phyloP scores from a whole-genome alignment of 805 yeast genomes.

The Candida piceae region DNA sequence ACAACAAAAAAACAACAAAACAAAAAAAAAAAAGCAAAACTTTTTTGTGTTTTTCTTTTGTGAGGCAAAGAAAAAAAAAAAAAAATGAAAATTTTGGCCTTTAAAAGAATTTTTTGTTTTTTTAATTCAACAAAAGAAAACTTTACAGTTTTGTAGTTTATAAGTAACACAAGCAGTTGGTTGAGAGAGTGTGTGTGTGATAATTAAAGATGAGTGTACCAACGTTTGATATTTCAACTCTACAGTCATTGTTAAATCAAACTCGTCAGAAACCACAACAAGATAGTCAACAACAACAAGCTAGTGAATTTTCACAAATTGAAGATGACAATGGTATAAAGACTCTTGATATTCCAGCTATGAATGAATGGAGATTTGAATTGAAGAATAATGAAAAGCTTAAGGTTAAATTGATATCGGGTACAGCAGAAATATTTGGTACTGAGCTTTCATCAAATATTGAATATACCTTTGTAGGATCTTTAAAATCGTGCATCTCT shows the following conservation, averaged over 20 bases:
- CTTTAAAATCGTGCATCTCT: conserved; percentile 47
- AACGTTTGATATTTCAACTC: conserved; percentile 17
- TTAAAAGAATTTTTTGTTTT: too few species aligned
- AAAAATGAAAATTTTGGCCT: too few species aligned
- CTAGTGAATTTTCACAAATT: neutral
- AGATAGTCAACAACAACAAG: conserved; percentile 2
- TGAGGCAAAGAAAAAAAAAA: too few species aligned
- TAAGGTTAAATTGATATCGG: conserved; percentile 49
- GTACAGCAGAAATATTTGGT: conserved; percentile 88
- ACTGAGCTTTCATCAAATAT: conserved; percentile 79
- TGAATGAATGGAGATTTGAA: conserved; percentile 75
- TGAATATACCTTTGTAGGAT: conserved; percentile 52
- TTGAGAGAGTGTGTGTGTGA: too few species aligned
- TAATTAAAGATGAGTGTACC: conserved; percentile 3
- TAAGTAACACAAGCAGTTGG: too few species aligned
- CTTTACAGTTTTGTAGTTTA: too few species aligned
- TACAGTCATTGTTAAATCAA: conserved; percentile 18
- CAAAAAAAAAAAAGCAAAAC: too few species aligned
- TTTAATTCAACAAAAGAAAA: too few species aligned
- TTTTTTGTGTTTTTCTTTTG: too few species aligned
- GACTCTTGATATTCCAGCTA: conserved; percentile 22
- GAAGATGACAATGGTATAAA: conserved; percentile 2
- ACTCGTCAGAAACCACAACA: conserved; percentile 4
- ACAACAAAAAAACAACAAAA: too few species aligned
- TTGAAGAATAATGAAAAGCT: conserved; percentile 44